Conservation (phyloP, 2,329 filamentous ascomycete species). For the Verticillium tricorpus region DNA sequence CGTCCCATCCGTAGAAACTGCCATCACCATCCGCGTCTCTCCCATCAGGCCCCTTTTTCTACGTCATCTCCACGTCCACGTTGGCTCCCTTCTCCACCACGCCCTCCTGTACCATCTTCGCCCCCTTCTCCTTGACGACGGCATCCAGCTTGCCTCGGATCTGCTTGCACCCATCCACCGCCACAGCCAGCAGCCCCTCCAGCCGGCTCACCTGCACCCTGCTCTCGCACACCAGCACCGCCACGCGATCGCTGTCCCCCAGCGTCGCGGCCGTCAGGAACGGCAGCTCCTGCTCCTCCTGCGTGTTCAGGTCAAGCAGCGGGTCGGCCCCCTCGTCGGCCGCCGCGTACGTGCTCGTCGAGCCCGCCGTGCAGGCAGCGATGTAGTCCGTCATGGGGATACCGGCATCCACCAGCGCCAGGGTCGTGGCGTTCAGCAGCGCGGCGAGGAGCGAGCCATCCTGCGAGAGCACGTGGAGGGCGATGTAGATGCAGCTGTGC, state of each 20-base stretch:
- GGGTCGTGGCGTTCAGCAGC: constrained; percentile 83
- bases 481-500: constrained; percentile 77
- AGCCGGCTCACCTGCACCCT: constrained; percentile 76
- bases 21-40: constrained; percentile 5
- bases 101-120: constrained; percentile 56
- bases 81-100: constrained; percentile 42
- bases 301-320: constrained; percentile 70
- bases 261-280: constrained; percentile 82
- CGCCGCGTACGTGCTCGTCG: constrained; percentile 61
- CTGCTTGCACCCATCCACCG: constrained; percentile 85
- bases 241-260: constrained; percentile 69
- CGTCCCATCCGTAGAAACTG: not conserved
- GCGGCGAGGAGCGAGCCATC: constrained; percentile 89
- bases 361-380: constrained; percentile 81
- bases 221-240: constrained; percentile 80
- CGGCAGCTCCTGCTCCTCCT: constrained; percentile 84
- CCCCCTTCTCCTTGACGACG: constrained; percentile 69
- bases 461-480: constrained; percentile 81
- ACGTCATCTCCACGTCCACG: constrained; percentile 43
- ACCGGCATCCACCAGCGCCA: constrained; percentile 90
- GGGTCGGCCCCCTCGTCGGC: constrained; percentile 70
- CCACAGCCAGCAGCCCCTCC: constrained; percentile 90
- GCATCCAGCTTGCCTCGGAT: constrained; percentile 76
- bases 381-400: constrained; percentile 94
- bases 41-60: constrained; percentile 2